Base-by-base conservation (phyloP, 176 grass and related monocot genomes). In the Musa beccarii region DNA sequence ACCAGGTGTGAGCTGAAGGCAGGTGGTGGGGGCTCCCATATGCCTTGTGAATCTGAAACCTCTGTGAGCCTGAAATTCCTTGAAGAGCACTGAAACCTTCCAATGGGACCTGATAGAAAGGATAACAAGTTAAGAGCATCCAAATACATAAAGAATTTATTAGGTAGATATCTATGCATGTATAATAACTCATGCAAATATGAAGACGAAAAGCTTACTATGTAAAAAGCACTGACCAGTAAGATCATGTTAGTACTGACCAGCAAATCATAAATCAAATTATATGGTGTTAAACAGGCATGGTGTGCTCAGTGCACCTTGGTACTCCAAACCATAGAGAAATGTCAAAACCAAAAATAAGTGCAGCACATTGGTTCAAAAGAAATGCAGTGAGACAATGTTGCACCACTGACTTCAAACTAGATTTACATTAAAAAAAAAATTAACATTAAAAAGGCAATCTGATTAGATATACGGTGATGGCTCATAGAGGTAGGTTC, bases 1-100 rank as follows among this genome's bases (percentile, higher is more conserved):
- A 99, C 96, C 96, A 99, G 59, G 96, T 99, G 84, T 99, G 96
- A 68, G 96, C 96, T 57, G 96, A 99, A 76, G 96, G 96, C 54
- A 99, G 67, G 81, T 99, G 96, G 62, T 95, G 92, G 26, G 92
- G 86, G 79, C 86, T 99, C 52, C 96, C 96, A 15, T 99, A 99
- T 10, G 96, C 96, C 85, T 99, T 99, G 83, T 99, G 96, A 79
- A 99, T 88, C 86, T 99, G 96, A 81, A 99, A 95, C 79, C 86
- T 83, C 64, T 99, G 96, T 29, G 88, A 79, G 17, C 96, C 96
- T 56, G 96, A 99, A 25, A 99, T 99, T 61, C 96, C 96, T 80
- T 99, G 96, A n/a, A 99, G 88, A 49, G 91, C 96, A 83, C 86
- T 92, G 51, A 99, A 99, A 66, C 96, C 96, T 80, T 99, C 96